Evolutionary conservation across 257 asterid genomes (phyloP), one percentile per base, ranked within the genome.

Genomic region (Petunia axillaris): DNA sequence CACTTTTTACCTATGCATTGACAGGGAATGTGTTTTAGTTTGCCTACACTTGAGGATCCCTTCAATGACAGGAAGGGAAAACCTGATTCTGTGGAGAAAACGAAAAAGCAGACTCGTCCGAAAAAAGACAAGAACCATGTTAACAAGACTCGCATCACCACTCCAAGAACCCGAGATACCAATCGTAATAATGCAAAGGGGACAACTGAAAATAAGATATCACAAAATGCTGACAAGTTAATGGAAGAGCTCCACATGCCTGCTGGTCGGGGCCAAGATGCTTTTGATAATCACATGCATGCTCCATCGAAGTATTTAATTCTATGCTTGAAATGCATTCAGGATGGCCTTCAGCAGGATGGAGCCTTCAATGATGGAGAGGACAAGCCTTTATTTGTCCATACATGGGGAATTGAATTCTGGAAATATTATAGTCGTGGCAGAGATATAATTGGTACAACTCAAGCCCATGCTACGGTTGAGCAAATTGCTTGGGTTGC

Each of bases 11-110:
- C 39, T 77, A 57, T 76, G 48, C 73, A 53, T 84, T 71, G 79
- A 75, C 89, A 96, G 98, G 95, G 99, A 14, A 96, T 96, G 99
- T 96, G 98, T 85, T 96, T 83, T 86, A 94, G 93, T 86, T 91
- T 96, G 80, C 99, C 98, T 59, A 88, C 95, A 5, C 84, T 83
- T 5, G 98, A 91, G 77, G 93, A 96, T 83, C 98, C 99, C 43
- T 94, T 84, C 83, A 96, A 94, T 80, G 98, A 96, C 25, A 85
- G 79, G 75, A 82, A 64, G 64, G 91, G 89, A 37, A 88, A 87
- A 78, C 48, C 80, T 4, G 92, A 84, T 58, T 79, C 55, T 40
- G 50, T 54, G 2, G 83, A 71, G 65, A 89, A 93, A 77, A 77
- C 64, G 70, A 94, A 91, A 89, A 83, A 80, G 67, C 82, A 40